Evolutionary conservation across 2,329 filamentous ascomycete species (phyloP).

Genomic region (Talaromyces atroroseus): DNA sequence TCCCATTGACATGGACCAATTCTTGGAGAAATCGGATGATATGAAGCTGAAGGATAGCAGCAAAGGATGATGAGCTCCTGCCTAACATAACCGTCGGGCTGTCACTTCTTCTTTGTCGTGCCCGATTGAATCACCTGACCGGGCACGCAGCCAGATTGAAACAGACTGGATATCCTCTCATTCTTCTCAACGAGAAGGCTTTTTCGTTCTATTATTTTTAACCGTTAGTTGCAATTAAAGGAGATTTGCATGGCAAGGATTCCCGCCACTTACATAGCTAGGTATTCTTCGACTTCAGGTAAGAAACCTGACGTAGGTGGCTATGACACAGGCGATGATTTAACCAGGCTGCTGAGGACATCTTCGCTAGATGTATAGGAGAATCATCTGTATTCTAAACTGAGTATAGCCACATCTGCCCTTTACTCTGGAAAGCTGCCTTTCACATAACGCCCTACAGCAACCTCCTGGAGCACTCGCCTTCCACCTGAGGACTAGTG

Average conservation of each 20-base stretch:
- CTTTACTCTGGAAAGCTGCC: neutral
- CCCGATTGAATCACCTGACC: neutral
- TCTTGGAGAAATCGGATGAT: slow-evolving; percentile 18
- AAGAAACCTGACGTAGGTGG: slow-evolving; percentile 1
- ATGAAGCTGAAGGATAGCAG: slow-evolving; percentile 4
- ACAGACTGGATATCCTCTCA: neutral
- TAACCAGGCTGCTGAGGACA: neutral
- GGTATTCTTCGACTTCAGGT: neutral
- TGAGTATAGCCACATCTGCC: neutral
- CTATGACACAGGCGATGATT: neutral
- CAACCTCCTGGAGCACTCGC: too few species aligned
- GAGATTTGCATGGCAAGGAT: neutral
- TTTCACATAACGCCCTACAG: neutral
- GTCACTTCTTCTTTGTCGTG: too few species aligned
- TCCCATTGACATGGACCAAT: slow-evolving; percentile 15
- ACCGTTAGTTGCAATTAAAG: neutral
- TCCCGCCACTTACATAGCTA: neutral
- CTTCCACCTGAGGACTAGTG: too few species aligned
- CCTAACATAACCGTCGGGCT: neutral
- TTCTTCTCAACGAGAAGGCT: neutral
- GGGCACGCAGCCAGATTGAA: neutral
- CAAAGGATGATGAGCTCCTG: neutral
- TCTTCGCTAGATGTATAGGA: neutral
- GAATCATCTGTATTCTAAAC: too few species aligned
- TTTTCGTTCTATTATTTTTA: neutral